These are phyloP conservation scores for Phytophthora tentaculata DNA, from an alignment of 352 stramenopile species.

Conservation along the genomic window DNA sequence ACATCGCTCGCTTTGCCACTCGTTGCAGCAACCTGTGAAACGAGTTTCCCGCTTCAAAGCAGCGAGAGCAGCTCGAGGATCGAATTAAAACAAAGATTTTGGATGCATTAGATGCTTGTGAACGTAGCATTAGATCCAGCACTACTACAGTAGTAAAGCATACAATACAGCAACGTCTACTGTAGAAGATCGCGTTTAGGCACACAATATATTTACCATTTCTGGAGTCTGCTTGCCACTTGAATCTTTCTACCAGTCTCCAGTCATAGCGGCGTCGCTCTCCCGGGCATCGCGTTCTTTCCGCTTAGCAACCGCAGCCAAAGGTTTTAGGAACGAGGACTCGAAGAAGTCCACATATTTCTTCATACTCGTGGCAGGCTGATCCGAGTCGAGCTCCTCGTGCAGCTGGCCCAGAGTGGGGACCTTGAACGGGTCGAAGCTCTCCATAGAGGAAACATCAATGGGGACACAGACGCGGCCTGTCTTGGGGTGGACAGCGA, in stretches of 20 bases:
- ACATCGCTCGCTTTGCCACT: slow-evolving; percentile 2
- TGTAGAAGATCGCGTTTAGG: slow-evolving; percentile 24
- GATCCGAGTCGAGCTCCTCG: slow-evolving; percentile 81
- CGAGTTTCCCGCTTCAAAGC: slow-evolving; percentile 87
- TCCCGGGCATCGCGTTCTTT: slow-evolving; percentile 78
- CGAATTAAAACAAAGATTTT: slow-evolving; percentile 23
- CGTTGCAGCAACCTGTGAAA: slow-evolving; percentile 76
- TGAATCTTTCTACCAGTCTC: slow-evolving; percentile 70
- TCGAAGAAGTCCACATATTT: slow-evolving; percentile 81
- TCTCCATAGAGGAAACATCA: slow-evolving; percentile 75
- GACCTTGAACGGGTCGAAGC: slow-evolving; percentile 89
- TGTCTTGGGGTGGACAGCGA: slow-evolving; percentile 98
- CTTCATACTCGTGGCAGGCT: slow-evolving; percentile 66
- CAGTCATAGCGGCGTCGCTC: slow-evolving; percentile 73
- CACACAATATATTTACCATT: slow-evolving; percentile 42
- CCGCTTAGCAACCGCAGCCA: slow-evolving; percentile 63
- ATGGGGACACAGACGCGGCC: slow-evolving; percentile 98
- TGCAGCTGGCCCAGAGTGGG: slow-evolving; percentile 84
- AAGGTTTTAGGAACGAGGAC: slow-evolving; percentile 70
- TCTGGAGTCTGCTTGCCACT: slow-evolving; percentile 21
- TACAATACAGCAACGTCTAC: slow-evolving; percentile 19
- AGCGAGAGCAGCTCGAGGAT: slow-evolving; percentile 40
- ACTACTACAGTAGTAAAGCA: not conserved
- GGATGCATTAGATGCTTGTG: not conserved
- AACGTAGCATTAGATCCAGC: not conserved